These are phyloP conservation scores for Colletotrichum musae DNA, from an alignment of 2,329 filamentous ascomycete genomes.

Conservation along the genomic window DNA sequence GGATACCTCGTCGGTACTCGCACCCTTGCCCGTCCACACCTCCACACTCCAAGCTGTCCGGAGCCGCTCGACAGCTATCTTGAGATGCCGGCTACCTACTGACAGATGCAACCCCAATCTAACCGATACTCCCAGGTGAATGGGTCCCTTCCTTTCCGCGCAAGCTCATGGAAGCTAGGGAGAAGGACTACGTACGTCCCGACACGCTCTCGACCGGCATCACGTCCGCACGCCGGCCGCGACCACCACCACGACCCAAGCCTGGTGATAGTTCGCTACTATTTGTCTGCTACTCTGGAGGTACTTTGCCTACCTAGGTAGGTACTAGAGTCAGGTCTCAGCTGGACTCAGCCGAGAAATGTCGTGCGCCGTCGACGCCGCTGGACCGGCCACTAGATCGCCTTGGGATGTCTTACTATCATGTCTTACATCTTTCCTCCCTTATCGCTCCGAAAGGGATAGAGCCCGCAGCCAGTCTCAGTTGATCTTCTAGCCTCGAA, in stretches of 20 bases:
- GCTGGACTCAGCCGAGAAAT: conserved; percentile 21
- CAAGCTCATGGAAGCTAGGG: conserved; percentile 33
- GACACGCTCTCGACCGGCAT: conserved; percentile 15
- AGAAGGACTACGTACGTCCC: conserved; percentile 27
- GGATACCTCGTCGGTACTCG: conserved; percentile 10
- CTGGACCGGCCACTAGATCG: conserved; percentile 7
- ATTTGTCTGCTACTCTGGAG: not conserved
- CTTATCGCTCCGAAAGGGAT: conserved; percentile 22
- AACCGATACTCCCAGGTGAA: conserved; percentile 38
- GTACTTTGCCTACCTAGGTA: too few species aligned
- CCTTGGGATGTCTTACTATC: conserved; percentile 2
- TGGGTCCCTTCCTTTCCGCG: conserved; percentile 27
- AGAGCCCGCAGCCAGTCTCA: conserved; percentile 7
- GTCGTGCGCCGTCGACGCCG: conserved; percentile 16
- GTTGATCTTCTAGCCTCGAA: conserved; percentile 5
- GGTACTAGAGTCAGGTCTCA: conserved; percentile 17
- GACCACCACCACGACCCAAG: conserved; percentile 2
- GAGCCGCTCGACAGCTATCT: conserved; percentile 19
- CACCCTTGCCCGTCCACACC: conserved; percentile 4
- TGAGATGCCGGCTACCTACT: conserved; percentile 14
- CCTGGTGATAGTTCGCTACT: conserved; percentile 6
- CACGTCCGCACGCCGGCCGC: conserved; percentile 4
- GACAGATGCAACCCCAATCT: conserved; percentile 37
- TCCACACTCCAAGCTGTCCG: not conserved
- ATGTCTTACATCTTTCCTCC: not conserved